phyloP scores from a whole-genome alignment of 2,329 filamentous ascomycete species.

The Fusarium citri region DNA sequence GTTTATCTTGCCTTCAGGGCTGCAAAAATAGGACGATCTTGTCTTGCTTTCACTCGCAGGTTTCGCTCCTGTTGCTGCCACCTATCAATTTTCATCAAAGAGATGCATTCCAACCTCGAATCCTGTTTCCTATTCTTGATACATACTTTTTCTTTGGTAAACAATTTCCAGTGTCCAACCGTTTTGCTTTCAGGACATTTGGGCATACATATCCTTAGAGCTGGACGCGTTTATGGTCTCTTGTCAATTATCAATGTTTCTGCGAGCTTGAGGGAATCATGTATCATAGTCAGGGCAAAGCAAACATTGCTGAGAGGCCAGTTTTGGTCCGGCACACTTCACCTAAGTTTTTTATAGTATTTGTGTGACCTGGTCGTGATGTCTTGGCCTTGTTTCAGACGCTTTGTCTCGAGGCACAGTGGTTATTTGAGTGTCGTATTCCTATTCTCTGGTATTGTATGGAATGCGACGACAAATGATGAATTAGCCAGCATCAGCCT shows the following conservation, averaged over 20 bases:
- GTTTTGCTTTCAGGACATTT: constrained; percentile 1
- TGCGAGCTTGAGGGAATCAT: constrained; percentile 44
- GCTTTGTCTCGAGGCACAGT: constrained; percentile 5
- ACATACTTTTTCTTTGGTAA: constrained; percentile 15
- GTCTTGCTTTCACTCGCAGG: constrained; percentile 41
- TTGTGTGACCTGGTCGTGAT: not conserved
- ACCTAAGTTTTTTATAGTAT: constrained; percentile 1
- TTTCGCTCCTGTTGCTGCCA: constrained; percentile 35
- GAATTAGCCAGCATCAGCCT: not conserved
- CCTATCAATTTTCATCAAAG: constrained; percentile 24
- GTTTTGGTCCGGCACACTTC: constrained; percentile 53
- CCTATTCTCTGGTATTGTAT: not conserved
- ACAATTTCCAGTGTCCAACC: constrained; percentile 1
- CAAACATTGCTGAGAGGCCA: constrained; percentile 53
- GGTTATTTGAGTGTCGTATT: not conserved
- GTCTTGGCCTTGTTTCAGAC: not conserved
- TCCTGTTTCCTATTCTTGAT: constrained; percentile 38
- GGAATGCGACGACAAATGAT: not conserved
- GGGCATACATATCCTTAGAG: constrained; percentile 26
- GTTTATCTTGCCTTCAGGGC: constrained; percentile 42
- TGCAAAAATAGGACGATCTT: constrained; percentile 45
- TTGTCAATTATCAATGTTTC: constrained; percentile 45
- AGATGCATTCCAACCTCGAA: constrained; percentile 42
- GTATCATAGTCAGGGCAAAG: constrained; percentile 46
- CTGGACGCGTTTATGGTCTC: constrained; percentile 55